Conservation (phyloP, 352 stramenopile species). For the Pythium chondricola region DNA sequence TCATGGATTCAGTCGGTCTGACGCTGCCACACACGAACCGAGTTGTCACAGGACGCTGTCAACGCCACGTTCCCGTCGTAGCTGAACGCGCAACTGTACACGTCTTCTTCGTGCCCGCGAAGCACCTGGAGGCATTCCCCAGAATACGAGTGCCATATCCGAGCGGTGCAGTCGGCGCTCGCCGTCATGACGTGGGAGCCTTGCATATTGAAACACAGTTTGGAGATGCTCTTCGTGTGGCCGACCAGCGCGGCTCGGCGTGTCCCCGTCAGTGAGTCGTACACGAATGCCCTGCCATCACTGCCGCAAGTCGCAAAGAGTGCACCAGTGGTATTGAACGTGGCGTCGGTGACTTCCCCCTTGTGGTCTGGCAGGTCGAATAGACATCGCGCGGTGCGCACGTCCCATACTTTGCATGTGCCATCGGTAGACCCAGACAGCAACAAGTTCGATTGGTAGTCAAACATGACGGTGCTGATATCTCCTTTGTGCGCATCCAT, state of each 20-base stretch:
- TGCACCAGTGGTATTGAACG: conserved; percentile 64
- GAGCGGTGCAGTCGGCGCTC: conserved; percentile 43
- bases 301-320: conserved; percentile 44
- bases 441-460: conserved; percentile 49
- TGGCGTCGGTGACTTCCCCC: conserved; percentile 42
- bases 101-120: conserved; percentile 54
- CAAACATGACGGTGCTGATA: conserved; percentile 58
- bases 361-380: conserved; percentile 50
- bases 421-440: conserved; percentile 47
- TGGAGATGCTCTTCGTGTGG: conserved; percentile 42
- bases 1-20: conserved; percentile 9
- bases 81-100: conserved; percentile 52
- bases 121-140: conserved; percentile 60
- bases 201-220: conserved; percentile 62
- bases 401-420: conserved; percentile 70
- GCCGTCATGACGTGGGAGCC: conserved; percentile 52
- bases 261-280: conserved; percentile 66
- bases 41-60: conserved; percentile 62
- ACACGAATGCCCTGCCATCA: conserved; percentile 56
- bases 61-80: conserved; percentile 49
- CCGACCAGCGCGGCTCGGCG: conserved; percentile 33
- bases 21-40: conserved; percentile 47
- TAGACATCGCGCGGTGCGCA: conserved; percentile 49
- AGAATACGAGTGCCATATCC: conserved; percentile 66
- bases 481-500: conserved; percentile 50